These are phyloP conservation scores for Rhodamnia argentea DNA, from an alignment of 345 rosid genomes.

Conservation along the genomic window DNA sequence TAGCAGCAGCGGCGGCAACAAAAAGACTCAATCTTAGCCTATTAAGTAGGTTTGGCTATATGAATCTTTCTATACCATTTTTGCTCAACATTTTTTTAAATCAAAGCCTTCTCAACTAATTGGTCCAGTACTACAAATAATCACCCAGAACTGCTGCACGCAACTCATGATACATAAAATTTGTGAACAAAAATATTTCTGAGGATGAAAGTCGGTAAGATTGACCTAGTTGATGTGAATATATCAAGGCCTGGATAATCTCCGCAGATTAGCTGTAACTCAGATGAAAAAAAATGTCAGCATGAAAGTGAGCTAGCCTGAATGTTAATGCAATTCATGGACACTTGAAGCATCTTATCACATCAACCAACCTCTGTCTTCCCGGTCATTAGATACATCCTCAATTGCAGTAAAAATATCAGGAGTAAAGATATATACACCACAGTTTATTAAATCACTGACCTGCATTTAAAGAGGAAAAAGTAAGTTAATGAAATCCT, in stretches of 20 bases:
- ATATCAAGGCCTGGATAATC: conserved; percentile 26
- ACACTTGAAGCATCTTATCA: neutral
- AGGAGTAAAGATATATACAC: conserved; percentile 66
- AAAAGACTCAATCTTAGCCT: neutral
- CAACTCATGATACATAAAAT: neutral
- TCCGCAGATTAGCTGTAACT: conserved; percentile 22
- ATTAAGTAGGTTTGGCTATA: neutral
- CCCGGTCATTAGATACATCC: conserved; percentile 33
- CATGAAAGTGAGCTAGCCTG: neutral
- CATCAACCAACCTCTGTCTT: conserved; percentile 45
- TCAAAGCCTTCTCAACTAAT: neutral
- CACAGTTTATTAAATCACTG: conserved; percentile 77
- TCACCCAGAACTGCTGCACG: neutral
- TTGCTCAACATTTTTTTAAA: neutral
- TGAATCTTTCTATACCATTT: neutral
- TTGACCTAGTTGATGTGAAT: conserved; percentile 17
- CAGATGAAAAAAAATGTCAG: neutral
- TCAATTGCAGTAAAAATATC: conserved; percentile 57
- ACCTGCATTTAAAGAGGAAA: conserved; percentile 34
- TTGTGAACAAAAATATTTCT: neutral
- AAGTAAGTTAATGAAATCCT: neutral
- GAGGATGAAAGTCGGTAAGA: neutral
- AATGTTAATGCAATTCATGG: neutral
- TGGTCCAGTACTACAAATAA: neutral
- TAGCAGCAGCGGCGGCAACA: neutral